These are phyloP conservation scores for Clonostachys rhizophaga DNA, from an alignment of 2,329 filamentous ascomycete genomes.

Conservation along the genomic window DNA sequence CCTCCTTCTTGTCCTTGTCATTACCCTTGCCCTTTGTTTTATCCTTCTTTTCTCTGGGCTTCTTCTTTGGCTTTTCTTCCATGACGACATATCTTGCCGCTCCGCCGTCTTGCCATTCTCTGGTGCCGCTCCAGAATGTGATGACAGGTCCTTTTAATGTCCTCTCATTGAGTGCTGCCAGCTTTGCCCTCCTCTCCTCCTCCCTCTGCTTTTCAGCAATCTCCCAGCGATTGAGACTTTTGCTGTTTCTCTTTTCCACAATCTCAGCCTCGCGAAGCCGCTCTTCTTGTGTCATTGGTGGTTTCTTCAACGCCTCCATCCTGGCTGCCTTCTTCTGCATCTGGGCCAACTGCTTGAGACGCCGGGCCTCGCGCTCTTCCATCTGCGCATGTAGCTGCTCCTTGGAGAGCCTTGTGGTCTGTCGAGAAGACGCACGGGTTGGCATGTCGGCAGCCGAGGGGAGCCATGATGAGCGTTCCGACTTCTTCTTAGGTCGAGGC, in stretches of 20 bases:
- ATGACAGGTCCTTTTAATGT: conserved; percentile 86
- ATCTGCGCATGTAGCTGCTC: conserved; percentile 66
- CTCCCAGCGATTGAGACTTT: conserved; percentile 91
- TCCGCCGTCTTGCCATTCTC: conserved; percentile 69
- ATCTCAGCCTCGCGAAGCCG: conserved; percentile 76
- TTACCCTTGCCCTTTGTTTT: conserved; percentile 7
- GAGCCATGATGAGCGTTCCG: conserved; percentile 54
- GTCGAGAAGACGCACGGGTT: conserved; percentile 52
- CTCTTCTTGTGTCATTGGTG: conserved; percentile 82
- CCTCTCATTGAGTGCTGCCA: conserved; percentile 84
- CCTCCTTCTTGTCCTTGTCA: not conserved
- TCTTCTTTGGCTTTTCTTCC: conserved; percentile 56
- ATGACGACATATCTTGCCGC: conserved; percentile 32
- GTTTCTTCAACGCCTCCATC: conserved; percentile 70
- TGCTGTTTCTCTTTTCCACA: conserved; percentile 82
- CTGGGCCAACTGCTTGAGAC: conserved; percentile 63
- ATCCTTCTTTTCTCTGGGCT: conserved; percentile 41
- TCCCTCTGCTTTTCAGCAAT: conserved; percentile 85
- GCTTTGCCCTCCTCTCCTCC: conserved; percentile 74
- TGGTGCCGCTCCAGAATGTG: conserved; percentile 89
- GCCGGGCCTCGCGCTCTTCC: conserved; percentile 65
- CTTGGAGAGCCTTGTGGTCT: conserved; percentile 55
- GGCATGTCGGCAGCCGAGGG: conserved; percentile 49
- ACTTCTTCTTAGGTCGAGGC: conserved; percentile 54
- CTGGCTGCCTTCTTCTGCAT: conserved; percentile 67